A percentile compares a stretch with the other conserved stretches of the same genome.
Evolutionary conservation across 73 alveolate species (phyloP).

Genomic region (Loxodes magnus): DNA sequence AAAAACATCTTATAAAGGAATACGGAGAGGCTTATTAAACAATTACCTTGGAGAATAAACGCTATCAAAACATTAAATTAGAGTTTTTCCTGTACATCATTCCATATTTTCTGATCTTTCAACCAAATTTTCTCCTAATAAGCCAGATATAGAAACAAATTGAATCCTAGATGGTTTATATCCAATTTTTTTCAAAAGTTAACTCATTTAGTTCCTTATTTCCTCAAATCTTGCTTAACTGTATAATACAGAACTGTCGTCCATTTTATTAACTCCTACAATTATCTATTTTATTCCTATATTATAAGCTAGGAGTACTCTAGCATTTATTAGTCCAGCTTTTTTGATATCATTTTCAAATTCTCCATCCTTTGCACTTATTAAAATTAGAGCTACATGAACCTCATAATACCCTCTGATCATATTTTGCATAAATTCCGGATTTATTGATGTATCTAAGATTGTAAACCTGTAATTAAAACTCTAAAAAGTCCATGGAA

Average conservation of each 20-base stretch:
- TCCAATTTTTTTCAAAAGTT: constrained; percentile 55
- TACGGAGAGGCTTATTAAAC: constrained; percentile 48
- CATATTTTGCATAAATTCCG: constrained; percentile 18
- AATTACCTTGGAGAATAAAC: constrained; percentile 59
- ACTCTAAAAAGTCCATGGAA: constrained; percentile 28
- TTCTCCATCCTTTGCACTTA: constrained; percentile 58
- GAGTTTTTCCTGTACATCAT: constrained; percentile 62
- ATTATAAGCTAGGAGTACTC: constrained; percentile 65
- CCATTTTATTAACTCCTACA: constrained; percentile 66
- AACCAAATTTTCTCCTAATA: constrained; percentile 45
- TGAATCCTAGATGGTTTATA: constrained; percentile 41
- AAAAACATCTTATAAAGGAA: constrained; percentile 62
- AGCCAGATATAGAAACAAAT: constrained; percentile 71
- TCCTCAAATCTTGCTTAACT: constrained; percentile 51
- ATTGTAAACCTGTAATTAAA: constrained; percentile 29
- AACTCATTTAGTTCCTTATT: constrained; percentile 33
- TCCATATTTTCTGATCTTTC: constrained; percentile 46
- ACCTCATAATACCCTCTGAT: constrained; percentile 49
- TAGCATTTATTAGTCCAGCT: constrained; percentile 52
- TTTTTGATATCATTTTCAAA: constrained; percentile 62
- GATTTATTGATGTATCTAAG: constrained; percentile 63
- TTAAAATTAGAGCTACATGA: constrained; percentile 54
- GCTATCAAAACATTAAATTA: constrained; percentile 44
- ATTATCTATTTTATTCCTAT: constrained; percentile 69
- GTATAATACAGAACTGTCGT: constrained; percentile 28